Conservation (phyloP, 345 rosid genomes). For the Eucalyptus virginea region DNA sequence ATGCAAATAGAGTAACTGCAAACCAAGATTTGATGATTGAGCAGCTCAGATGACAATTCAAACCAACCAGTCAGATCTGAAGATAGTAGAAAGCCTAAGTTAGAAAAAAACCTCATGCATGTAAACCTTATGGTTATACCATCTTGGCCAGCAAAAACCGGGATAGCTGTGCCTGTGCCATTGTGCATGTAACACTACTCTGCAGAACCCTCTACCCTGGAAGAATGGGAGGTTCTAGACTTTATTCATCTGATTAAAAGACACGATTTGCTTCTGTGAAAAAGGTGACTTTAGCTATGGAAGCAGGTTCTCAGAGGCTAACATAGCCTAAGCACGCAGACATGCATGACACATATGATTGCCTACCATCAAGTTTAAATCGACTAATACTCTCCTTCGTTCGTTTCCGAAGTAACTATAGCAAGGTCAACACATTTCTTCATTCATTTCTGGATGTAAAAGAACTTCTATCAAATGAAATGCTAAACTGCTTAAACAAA, state of each 20-base stretch:
- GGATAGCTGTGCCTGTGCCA: background rate
- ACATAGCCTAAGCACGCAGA: background rate
- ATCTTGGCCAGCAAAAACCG: background rate
- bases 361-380: background rate
- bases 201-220: background rate
- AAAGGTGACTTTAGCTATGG: background rate
- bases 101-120: background rate
- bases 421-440: background rate
- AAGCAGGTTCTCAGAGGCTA: background rate
- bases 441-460: background rate
- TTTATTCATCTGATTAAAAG: background rate
- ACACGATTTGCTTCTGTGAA: background rate
- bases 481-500: background rate
- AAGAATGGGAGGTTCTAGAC: background rate
- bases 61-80: background rate
- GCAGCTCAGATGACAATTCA: background rate
- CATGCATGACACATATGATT: background rate
- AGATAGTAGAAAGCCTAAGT: background rate
- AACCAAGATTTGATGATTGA: background rate
- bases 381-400: background rate
- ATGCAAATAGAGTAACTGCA: background rate
- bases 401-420: background rate
- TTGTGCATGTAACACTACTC: background rate
- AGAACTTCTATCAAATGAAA: background rate
- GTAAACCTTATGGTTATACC: background rate